Evolutionary conservation across 2,329 filamentous ascomycete species (phyloP).

Genomic region (Neonectria magnoliae): DNA sequence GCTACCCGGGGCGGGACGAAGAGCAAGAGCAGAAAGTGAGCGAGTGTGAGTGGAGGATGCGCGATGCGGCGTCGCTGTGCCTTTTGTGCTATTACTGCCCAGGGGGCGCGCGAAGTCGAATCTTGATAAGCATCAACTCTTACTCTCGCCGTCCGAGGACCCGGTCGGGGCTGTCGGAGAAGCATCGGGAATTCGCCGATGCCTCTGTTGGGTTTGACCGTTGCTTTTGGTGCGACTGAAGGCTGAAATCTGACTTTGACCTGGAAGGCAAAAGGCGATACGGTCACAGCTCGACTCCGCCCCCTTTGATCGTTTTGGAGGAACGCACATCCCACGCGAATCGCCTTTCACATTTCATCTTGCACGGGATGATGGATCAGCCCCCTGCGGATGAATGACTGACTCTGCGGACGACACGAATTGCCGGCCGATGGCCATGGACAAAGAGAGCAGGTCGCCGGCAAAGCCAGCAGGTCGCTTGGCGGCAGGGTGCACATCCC

Average conservation of each 20-base stretch:
- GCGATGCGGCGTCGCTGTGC: not conserved
- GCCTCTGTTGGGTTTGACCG: slow-evolving; percentile 5
- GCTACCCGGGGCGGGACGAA: not conserved
- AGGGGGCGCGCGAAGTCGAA: not conserved
- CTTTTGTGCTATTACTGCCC: slow-evolving; percentile 10
- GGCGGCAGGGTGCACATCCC: slow-evolving; percentile 6
- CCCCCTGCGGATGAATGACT: not conserved
- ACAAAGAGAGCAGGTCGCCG: slow-evolving; percentile 14
- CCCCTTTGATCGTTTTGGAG: not conserved
- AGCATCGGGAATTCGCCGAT: slow-evolving; percentile 13
- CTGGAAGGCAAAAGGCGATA: not conserved
- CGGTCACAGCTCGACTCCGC: not conserved
- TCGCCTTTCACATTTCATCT: slow-evolving; percentile 1
- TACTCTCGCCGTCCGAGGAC: slow-evolving; percentile 2
- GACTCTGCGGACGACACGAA: not conserved
- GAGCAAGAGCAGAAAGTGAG: not conserved
- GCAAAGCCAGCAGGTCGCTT: not conserved
- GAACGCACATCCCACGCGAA: slow-evolving; percentile 20
- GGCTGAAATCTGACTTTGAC: not conserved
- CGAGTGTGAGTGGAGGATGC: not conserved
- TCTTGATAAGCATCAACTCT: slow-evolving; percentile 1
- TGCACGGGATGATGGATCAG: slow-evolving; percentile 13
- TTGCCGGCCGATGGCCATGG: slow-evolving; percentile 7
- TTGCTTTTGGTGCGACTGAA: not conserved
- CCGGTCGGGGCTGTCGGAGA: slow-evolving; percentile 17